Conservation (phyloP, 2,329 filamentous ascomycete species). For the Pseudogymnoascus destructans region DNA sequence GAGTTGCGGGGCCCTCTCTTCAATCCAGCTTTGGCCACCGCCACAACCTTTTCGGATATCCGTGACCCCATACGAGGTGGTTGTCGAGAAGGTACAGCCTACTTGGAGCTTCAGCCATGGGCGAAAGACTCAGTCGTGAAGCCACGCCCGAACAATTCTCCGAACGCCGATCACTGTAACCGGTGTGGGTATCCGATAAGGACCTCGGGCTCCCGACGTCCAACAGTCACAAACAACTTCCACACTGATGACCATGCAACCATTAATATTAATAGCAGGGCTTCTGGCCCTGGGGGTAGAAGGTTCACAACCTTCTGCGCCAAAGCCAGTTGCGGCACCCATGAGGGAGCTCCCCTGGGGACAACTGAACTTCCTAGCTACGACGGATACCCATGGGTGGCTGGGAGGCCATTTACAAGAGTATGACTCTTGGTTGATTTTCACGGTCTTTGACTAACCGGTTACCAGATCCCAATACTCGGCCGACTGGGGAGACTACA, state of each 20-base stretch:
- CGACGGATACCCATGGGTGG: constrained; percentile 94
- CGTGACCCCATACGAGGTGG: not conserved
- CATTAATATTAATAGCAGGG: not conserved
- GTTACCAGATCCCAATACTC: constrained; percentile 65
- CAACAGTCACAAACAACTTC: not conserved
- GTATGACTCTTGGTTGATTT: constrained; percentile 32
- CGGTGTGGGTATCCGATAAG: constrained; percentile 1
- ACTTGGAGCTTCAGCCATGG: not conserved
- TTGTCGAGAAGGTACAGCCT: not conserved
- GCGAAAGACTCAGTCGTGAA: not conserved
- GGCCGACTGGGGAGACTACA: constrained; percentile 95
- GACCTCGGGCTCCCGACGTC: not conserved
- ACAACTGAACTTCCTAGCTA: constrained; percentile 92
- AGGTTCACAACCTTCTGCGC: constrained; percentile 60
- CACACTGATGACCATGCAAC: not conserved
- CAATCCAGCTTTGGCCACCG: not conserved
- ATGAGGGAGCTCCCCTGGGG: constrained; percentile 80
- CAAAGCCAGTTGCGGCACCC: constrained; percentile 63
- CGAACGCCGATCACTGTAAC: not conserved
- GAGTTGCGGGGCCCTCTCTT: not conserved
- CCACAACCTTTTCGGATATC: not conserved
- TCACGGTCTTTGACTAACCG: not conserved
- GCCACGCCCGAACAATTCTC: not conserved
- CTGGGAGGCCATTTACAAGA: constrained; percentile 86
- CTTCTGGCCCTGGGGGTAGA: not conserved